Percentiles rank a stretch among this genome's conserved stretches.
phyloP scores from a whole-genome alignment of 164 flowering plant genomes.

The Macadamia integrifolia region DNA sequence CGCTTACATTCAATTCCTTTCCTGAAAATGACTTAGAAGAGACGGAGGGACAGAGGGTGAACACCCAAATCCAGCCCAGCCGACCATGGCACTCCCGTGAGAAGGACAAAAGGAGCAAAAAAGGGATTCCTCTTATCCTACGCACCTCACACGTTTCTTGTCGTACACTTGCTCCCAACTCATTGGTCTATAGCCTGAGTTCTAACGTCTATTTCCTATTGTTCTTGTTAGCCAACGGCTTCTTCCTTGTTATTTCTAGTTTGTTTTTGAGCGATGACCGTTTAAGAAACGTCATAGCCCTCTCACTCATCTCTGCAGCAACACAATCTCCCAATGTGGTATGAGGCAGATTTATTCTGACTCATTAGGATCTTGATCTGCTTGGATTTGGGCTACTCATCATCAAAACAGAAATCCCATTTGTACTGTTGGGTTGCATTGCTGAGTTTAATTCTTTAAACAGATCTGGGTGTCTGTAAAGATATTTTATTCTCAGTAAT shows the following conservation, averaged over 20 bases:
- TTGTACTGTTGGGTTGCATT: constrained; percentile 21
- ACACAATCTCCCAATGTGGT: constrained; percentile 6
- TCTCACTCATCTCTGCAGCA: constrained; percentile 6
- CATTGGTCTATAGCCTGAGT: background rate
- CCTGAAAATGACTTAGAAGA: constrained; percentile 20
- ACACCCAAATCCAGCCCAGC: constrained; percentile 36
- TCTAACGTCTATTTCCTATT: background rate
- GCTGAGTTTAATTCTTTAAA: constrained; percentile 10
- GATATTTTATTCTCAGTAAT: constrained; percentile 26
- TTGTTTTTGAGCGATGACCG: constrained; percentile 22
- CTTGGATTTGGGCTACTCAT: constrained; percentile 27
- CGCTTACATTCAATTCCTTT: constrained; percentile 21
- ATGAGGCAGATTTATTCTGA: constrained; percentile 7
- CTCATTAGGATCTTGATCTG: constrained; percentile 32
- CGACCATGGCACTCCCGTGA: constrained; percentile 77
- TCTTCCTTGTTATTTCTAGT: constrained; percentile 8
- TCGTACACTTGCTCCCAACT: constrained; percentile 14
- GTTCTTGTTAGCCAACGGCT: constrained; percentile 10
- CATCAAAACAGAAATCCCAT: constrained; percentile 18
- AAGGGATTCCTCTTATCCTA: constrained; percentile 17
- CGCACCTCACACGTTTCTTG: constrained; percentile 26
- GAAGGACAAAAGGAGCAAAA: constrained; percentile 33
- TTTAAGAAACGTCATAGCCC: constrained; percentile 26
- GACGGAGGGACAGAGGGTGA: constrained; percentile 10
- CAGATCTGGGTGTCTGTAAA: constrained; percentile 46